Evolutionary conservation across 2,329 filamentous ascomycete genomes (phyloP).

Genomic region (Nemania serpens): DNA sequence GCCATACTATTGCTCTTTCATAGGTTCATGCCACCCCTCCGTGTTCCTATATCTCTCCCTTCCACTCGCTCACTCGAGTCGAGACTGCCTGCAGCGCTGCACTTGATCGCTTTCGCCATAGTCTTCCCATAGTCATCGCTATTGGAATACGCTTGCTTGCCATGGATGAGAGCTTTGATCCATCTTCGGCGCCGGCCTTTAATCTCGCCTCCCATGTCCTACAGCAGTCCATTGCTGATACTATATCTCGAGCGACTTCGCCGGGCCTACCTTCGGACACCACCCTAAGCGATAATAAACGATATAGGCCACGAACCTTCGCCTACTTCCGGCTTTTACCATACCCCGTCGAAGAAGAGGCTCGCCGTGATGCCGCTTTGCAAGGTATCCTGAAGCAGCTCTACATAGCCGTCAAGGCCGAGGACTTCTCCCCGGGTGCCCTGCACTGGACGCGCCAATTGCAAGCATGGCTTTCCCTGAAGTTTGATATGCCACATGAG

Average conservation of each 20-base stretch:
- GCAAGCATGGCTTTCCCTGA: slow-evolving; percentile 90
- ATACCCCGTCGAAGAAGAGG: slow-evolving; percentile 82
- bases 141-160: not conserved
- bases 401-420: slow-evolving; percentile 87
- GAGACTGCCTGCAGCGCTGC: not conserved
- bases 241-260: slow-evolving; percentile 84
- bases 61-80: slow-evolving; percentile 4
- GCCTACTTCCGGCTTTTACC: slow-evolving; percentile 91
- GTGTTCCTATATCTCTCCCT: slow-evolving; percentile 10
- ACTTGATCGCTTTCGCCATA: slow-evolving; percentile 6
- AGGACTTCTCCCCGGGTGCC: slow-evolving; percentile 92
- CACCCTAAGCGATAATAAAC: slow-evolving; percentile 56
- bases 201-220: slow-evolving; percentile 47
- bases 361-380: slow-evolving; percentile 76
- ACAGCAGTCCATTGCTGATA: slow-evolving; percentile 58
- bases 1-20: not conserved
- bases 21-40: slow-evolving; percentile 20
- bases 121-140: slow-evolving; percentile 1
- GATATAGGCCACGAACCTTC: slow-evolving; percentile 87
- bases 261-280: slow-evolving; percentile 68
- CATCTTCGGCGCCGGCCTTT: slow-evolving; percentile 44
- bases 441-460: slow-evolving; percentile 98
- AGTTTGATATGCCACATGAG: slow-evolving; percentile 91
- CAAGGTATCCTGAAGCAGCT: slow-evolving; percentile 90
- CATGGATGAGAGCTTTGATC: slow-evolving; percentile 48